phyloP scores from a whole-genome alignment of 805 yeast species.

The Teunomyces aglyptinius region DNA sequence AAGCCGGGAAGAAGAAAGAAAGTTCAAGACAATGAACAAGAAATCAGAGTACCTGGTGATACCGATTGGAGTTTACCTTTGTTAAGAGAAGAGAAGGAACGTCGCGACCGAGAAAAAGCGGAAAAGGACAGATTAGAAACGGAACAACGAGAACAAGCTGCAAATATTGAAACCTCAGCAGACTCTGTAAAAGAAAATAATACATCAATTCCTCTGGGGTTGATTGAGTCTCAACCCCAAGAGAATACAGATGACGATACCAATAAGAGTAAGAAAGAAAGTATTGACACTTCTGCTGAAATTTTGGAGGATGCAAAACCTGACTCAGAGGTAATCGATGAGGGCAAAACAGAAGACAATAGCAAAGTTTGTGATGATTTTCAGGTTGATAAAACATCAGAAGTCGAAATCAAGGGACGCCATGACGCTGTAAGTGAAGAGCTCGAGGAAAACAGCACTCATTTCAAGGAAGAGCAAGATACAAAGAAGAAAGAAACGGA shows the following conservation, averaged over 20 bases:
- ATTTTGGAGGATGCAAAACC: too few species aligned
- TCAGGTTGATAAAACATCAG: too few species aligned
- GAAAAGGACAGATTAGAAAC: slow-evolving; percentile 16
- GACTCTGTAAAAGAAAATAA: background rate
- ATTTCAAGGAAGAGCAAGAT: slow-evolving; percentile 8
- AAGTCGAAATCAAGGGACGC: too few species aligned
- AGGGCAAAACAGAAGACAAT: too few species aligned
- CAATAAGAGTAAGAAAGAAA: too few species aligned
- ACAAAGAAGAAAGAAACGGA: slow-evolving; percentile 16
- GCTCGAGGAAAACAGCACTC: background rate
- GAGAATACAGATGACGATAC: too few species aligned
- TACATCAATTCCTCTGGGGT: background rate
- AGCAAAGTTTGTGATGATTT: too few species aligned
- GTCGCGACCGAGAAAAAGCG: slow-evolving; percentile 19
- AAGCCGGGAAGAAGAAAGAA: slow-evolving; percentile 46
- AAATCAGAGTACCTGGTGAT: slow-evolving; percentile 30
- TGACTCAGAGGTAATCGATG: too few species aligned
- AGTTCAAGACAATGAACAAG: slow-evolving; percentile 27
- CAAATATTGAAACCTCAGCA: background rate
- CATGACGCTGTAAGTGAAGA: background rate
- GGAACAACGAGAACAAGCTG: background rate
- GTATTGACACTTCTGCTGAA: too few species aligned
- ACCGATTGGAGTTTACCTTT: slow-evolving; percentile 25
- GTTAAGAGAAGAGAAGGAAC: slow-evolving; percentile 24
- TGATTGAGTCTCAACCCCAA: too few species aligned